Percentiles rank a stretch among this genome's conserved stretches.
These are phyloP conservation scores for Cichorium intybus DNA, from an alignment of 140 eudicot genomes.

Conservation along the genomic window DNA sequence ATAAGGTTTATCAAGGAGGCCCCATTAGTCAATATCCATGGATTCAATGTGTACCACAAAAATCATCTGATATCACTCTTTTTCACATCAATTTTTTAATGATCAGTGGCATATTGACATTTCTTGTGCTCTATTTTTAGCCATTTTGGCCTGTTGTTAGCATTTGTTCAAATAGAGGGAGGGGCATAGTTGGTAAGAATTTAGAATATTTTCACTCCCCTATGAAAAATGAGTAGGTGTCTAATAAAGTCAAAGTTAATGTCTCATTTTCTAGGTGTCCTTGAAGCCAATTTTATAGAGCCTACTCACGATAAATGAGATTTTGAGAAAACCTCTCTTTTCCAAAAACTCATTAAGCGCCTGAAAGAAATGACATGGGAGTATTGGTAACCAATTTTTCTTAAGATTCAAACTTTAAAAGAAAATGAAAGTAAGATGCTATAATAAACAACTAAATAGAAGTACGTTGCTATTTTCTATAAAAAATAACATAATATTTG, in stretches of 20 bases:
- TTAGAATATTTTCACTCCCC: neutral
- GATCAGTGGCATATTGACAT: neutral
- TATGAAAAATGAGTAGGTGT: slow-evolving; percentile 1
- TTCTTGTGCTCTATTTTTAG: slow-evolving; percentile 28
- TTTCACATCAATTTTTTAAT: neutral
- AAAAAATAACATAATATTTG: too few relatives aligned
- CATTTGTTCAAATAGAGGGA: slow-evolving; percentile 40
- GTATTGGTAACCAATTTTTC: too few relatives aligned
- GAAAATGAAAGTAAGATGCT: too few relatives aligned
- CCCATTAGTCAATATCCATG: slow-evolving; percentile 72
- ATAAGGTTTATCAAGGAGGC: slow-evolving; percentile 93
- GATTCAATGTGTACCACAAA: slow-evolving; percentile 86
- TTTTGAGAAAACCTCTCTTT: too few relatives aligned
- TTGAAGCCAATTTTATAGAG: too few relatives aligned
- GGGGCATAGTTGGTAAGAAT: slow-evolving; percentile 90
- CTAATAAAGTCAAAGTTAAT: slow-evolving; percentile 13
- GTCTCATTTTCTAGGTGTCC: too few relatives aligned
- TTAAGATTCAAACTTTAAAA: too few relatives aligned
- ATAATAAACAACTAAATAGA: too few relatives aligned
- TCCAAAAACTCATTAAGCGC: too few relatives aligned
- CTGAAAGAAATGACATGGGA: too few relatives aligned
- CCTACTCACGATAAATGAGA: too few relatives aligned
- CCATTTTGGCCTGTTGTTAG: slow-evolving; percentile 81
- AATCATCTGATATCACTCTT: slow-evolving; percentile 87
- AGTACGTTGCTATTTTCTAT: too few relatives aligned